Evolutionary conservation across 306 rosid species (phyloP).

Genomic region (Neltuma alba): DNA sequence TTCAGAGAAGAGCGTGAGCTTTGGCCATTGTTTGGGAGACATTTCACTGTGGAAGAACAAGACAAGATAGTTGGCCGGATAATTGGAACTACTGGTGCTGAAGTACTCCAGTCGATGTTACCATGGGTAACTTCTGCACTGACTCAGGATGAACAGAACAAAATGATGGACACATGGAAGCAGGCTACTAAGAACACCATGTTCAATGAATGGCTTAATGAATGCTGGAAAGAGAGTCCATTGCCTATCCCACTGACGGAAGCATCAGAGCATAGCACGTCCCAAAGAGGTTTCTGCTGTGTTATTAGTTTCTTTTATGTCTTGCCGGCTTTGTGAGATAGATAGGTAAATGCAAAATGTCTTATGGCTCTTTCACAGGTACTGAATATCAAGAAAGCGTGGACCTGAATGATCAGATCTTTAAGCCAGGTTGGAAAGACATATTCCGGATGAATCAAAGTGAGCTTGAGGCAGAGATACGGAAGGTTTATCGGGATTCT

Average conservation of each 20-base stretch:
- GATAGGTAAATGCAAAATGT: conserved; percentile 26
- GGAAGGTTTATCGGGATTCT: conserved; percentile 92
- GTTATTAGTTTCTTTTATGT: conserved; percentile 28
- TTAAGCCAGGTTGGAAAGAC: conserved; percentile 99
- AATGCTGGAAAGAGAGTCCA: conserved; percentile 93
- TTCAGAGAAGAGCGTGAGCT: conserved; percentile 96
- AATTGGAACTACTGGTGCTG: conserved; percentile 99
- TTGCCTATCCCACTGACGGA: conserved; percentile 49
- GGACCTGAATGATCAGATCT: conserved; percentile 85
- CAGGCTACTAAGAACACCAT: conserved; percentile 97
- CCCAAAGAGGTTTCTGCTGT: conserved; percentile 58
- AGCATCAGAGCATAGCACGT: conserved; percentile 54
- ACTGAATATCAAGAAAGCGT: conserved; percentile 82
- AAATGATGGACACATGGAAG: conserved; percentile 98
- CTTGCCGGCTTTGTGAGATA: conserved; percentile 28
- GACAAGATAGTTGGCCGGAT: conserved; percentile 93
- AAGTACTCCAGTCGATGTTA: conserved; percentile 97
- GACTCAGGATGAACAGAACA: conserved; percentile 92
- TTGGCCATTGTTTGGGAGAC: conserved; percentile 95
- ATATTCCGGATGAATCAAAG: conserved; percentile 97
- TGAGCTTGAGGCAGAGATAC: conserved; percentile 97
- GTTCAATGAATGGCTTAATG: conserved; percentile 98
- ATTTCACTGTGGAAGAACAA: conserved; percentile 97
- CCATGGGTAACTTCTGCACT: conserved; percentile 99
- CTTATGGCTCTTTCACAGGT: conserved; percentile 49